These are phyloP conservation scores for Amoebophrya sp. DNA, from an alignment of 169 alveolate genomes.

Conservation along the genomic window DNA sequence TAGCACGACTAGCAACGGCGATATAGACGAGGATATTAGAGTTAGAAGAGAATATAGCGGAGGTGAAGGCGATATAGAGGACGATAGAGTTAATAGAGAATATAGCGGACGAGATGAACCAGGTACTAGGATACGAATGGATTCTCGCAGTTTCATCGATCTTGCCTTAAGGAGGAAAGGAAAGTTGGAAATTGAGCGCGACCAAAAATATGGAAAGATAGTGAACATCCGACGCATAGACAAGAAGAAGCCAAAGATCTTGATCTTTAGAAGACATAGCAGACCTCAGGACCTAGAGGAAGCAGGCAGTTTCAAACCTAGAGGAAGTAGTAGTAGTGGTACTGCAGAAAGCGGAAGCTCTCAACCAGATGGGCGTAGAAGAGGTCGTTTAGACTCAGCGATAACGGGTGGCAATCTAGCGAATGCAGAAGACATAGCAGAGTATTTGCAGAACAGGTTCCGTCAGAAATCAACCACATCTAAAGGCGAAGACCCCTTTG, in stretches of 20 bases:
- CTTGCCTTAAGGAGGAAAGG: background rate
- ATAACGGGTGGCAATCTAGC: background rate
- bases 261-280: background rate
- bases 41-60: background rate
- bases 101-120: no score
- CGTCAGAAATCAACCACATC: background rate
- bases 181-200: background rate
- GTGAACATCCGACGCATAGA: background rate
- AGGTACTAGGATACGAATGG: no score
- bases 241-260: background rate
- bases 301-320: no score
- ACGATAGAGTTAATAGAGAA: no score
- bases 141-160: no score
- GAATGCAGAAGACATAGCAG: background rate
- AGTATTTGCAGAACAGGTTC: background rate
- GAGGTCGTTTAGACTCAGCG: no score
- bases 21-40: background rate
- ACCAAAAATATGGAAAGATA: background rate
- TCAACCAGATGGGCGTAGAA: no score
- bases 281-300: no score
- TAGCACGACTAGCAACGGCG: no score
- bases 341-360: no score
- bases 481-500: background rate
- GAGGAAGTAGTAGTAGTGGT: no score
- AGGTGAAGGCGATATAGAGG: background rate